Evolutionary conservation across 345 rosid species (phyloP).

Genomic region (Moricandia moricandioides): DNA sequence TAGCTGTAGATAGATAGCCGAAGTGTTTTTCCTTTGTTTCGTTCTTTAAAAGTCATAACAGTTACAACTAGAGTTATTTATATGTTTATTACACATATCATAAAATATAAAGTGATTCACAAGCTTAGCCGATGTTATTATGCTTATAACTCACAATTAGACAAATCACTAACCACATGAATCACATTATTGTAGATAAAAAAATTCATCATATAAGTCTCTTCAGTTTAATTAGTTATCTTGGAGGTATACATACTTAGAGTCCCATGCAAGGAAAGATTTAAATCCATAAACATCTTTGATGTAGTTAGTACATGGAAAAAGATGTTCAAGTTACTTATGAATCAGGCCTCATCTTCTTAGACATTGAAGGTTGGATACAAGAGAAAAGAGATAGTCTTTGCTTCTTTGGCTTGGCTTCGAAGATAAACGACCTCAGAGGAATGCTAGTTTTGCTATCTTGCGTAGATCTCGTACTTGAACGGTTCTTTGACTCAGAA

Average conservation of each 20-base stretch:
- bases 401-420: slow-evolving; percentile 30
- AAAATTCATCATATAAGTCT: neutral
- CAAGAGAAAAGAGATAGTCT: slow-evolving; percentile 31
- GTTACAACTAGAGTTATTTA: neutral
- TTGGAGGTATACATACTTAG: neutral
- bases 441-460: slow-evolving; percentile 26
- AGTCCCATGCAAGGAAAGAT: neutral
- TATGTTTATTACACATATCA: neutral
- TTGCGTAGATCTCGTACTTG: neutral
- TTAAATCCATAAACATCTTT: neutral
- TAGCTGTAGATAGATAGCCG: slow-evolving; percentile 26
- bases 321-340: neutral
- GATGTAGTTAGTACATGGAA: slow-evolving; percentile 1
- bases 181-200: neutral
- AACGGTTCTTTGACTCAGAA: slow-evolving; percentile 10
- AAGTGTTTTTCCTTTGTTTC: neutral
- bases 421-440: slow-evolving; percentile 29
- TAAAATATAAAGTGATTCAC: neutral
- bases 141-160: neutral
- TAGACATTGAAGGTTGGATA: slow-evolving; percentile 35
- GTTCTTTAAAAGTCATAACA: slow-evolving; percentile 1
- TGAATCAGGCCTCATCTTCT: slow-evolving; percentile 20
- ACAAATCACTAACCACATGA: neutral
- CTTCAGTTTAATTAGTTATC: neutral
- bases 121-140: neutral